Conservation (phyloP, 2,329 filamentous ascomycete species). For the Botrytis byssoidea region DNA sequence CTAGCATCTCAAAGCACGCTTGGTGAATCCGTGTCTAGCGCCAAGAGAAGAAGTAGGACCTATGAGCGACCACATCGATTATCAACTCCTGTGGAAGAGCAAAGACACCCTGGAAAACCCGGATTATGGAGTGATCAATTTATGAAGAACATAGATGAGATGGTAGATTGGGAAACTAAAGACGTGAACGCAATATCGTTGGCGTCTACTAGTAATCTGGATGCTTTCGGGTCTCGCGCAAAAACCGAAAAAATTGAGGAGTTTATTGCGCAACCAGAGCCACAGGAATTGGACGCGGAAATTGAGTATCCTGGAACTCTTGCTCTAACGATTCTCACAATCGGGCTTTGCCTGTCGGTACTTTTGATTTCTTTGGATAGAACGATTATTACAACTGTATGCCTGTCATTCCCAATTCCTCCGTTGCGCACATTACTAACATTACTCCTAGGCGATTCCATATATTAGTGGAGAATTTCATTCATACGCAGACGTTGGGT, state of each 20-base stretch:
- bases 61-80: background rate
- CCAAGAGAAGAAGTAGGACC: background rate
- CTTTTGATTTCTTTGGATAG: constrained; percentile 38
- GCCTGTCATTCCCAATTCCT: constrained; percentile 41
- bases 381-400: constrained; percentile 41
- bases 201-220: background rate
- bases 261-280: background rate
- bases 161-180: background rate
- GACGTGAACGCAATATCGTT: background rate
- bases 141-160: constrained; percentile 1
- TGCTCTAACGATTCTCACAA: constrained; percentile 25
- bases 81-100: constrained; percentile 26
- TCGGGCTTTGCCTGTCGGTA: constrained; percentile 34
- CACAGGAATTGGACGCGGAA: background rate
- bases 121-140: background rate
- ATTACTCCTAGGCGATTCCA: constrained; percentile 44
- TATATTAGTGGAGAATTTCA: constrained; percentile 4
- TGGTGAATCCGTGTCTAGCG: background rate
- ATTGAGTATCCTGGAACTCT: constrained; percentile 28
- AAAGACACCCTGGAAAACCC: constrained; percentile 25
- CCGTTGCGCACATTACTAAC: constrained; percentile 43
- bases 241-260: background rate
- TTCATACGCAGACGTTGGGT: constrained; percentile 31
- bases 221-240: background rate
- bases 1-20: constrained; percentile 24